Base-by-base conservation (phyloP, 1,284 basidiomycete genomes). In the Polyporus tsugae region DNA sequence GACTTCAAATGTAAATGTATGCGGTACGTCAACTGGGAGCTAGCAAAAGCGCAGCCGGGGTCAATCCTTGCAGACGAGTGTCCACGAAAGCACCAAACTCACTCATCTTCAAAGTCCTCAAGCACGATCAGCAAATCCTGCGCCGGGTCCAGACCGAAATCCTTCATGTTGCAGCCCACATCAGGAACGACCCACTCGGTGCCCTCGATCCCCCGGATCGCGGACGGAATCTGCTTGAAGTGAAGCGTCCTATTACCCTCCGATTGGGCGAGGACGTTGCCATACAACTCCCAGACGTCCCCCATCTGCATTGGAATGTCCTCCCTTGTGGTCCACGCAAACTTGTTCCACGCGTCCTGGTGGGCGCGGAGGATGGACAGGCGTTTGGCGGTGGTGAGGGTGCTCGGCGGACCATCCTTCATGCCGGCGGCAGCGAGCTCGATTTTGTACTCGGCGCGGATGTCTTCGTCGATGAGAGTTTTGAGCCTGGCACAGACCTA, bases 111-210 rank as follows among this genome's bases (percentile, higher is more conserved):
- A 46, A 49, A 80, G 38, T 72, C 77, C 73, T 87, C 83, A 13
- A 91, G 76, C 15, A 88, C 71, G 6, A 89, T 81, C 15, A 91
- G 78, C 39, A 91, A 79, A 74, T 91, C 85, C 73, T 89, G 89
- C 38, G 84, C 80, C 17, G 89, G 86, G 74, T 91, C 90, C 77
- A 91, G 84, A 6, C 82, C 82, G 72, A 91, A 90, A 72, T 91
- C 90, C 9, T 86, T 83, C 15, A 89, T 75, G 11, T 68, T 41
- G 60, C 84, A 72, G 7, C 80, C 82, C 49, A 84, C 74, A 29
- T 80, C 72, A n/a, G 79, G 75, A 38, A 88, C 70, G 6, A 75
- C 78, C 89, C 90, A 91, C 33, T 80, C 73, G 33, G 79, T 80
- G 60, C 83, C 80, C 68, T 84, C 73, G 68, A 89, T 87, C 11